Conservation (phyloP, 257 asterid genomes). For the Perilla frutescens region DNA sequence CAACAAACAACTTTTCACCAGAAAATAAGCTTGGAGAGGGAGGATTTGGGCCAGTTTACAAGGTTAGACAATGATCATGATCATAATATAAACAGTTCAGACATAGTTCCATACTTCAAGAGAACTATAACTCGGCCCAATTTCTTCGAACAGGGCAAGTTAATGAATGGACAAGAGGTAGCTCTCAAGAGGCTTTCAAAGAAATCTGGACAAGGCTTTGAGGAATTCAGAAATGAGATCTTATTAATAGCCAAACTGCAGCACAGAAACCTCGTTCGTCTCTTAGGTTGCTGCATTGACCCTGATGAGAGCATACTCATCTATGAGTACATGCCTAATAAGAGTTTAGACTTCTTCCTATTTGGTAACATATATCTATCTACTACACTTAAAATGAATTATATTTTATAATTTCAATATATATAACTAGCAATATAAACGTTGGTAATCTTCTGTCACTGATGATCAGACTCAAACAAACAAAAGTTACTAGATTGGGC, state of each 20-base stretch:
- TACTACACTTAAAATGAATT: too few species aligned
- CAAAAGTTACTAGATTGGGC: slow-evolving; percentile 42
- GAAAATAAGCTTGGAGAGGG: slow-evolving; percentile 62
- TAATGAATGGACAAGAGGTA: slow-evolving; percentile 45
- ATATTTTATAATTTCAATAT: not conserved
- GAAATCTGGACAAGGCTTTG: slow-evolving; percentile 51
- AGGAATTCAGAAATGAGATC: slow-evolving; percentile 52
- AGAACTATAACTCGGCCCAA: not conserved
- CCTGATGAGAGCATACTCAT: slow-evolving; percentile 46
- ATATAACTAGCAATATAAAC: not conserved
- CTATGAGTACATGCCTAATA: slow-evolving; percentile 57
- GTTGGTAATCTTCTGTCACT: not conserved
- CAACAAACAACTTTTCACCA: slow-evolving; percentile 49
- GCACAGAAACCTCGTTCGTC: slow-evolving; percentile 52
- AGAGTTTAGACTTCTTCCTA: slow-evolving; percentile 48
- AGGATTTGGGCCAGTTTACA: slow-evolving; percentile 67
- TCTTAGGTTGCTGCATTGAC: slow-evolving; percentile 45
- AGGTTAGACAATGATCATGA: slow-evolving; percentile 30
- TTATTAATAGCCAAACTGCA: slow-evolving; percentile 48
- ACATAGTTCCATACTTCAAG: not conserved
- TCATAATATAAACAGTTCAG: too few species aligned
- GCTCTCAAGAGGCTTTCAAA: slow-evolving; percentile 57
- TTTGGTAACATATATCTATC: slow-evolving; percentile 36
- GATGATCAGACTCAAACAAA: slow-evolving; percentile 35
- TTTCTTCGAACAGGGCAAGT: slow-evolving; percentile 39